Base-by-base conservation (phyloP, 2,329 filamentous ascomycete species). In the Fusarium dimerum region DNA sequence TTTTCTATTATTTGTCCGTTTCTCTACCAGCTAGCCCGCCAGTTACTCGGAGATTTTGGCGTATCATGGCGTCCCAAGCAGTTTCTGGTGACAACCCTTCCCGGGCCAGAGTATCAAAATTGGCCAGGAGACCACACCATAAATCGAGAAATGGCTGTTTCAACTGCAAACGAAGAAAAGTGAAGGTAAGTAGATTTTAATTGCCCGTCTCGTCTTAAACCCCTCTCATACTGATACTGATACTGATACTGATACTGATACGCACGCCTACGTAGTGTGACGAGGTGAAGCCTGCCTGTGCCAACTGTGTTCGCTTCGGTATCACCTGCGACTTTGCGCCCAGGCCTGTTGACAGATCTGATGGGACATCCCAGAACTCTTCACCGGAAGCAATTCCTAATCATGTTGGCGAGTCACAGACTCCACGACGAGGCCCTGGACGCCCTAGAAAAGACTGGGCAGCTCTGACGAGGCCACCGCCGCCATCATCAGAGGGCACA, bases 391-490 rank as follows among this genome's bases (percentile, higher is more conserved):
- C 51, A 13, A 32, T 45, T 9, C 51, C 55, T 7, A 56, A 52
- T 26, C 57, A 57, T 7, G 55, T 40, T 52, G 60, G 57, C 42
- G 47, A 61, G 43, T 47, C 47, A 5, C 44, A 52, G 9, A 41
- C 62, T 17, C 64, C 57, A 15, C 64, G 63, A n/a, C 61, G 66
- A 20, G 64, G 65, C 20, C 62, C 64, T 36, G 66, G 66, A 3
- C 63, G 66, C n/a, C 66, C 66, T 8, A 59, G 66, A 9, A 68
- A 66, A 41, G 63, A 68, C 48, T 68, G 65, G 66, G 62, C 61
- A 8, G 54, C 61, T 38, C 51, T 65, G n/a, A 57, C 59, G 32
- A 55, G 55, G 50, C 60, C 55, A 34, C 50, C 56, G 18, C 55
- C 57, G 3, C 56, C 51, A 43, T 40, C 52, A 8, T 40, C 51